Base-by-base conservation (phyloP, 768 basidiomycete species). In the Lactarius evosmus region DNA sequence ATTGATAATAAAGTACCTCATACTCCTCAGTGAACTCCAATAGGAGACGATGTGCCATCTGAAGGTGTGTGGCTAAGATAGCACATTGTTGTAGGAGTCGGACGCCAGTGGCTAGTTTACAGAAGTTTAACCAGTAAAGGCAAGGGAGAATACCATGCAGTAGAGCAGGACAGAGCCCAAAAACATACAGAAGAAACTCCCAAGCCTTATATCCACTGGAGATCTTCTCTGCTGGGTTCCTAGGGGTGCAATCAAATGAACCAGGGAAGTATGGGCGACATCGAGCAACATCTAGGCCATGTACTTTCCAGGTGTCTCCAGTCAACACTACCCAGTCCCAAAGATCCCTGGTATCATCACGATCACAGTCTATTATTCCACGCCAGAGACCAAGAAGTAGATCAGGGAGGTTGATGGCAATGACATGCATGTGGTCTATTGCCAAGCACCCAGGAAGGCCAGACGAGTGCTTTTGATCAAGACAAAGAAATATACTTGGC, bases 341-440 rank as follows among this genome's bases (percentile, higher is more conserved):
- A 0, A 56, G 58, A 0, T 5, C 38, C 16, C 60, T 67, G 36
- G 67, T 53, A 54, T 78, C 75, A 1, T 17, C 17, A 0, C n/a
- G 29, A 22, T 66, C 66, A 50, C 72, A 73, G 0, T 64, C 38
- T 0, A 77, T 46, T 0, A 70, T 72, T 0, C 73, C 75, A 17
- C 72, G 70, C 77, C 76, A 78, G 1, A 76, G 67, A 0, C 62
- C 57, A 38, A 77, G 56, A 3, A 75, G 34, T 8, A 78, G 71
- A 41, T 74, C 79, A 2, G 74, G 56, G 1, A 79, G 25, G 66
- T 81, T 82, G 14, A 82, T 67, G 22, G 64, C 30, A 8, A 66
- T 61, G 1, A 76, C 68, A 66, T 82, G 80, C 78, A 80, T 80
- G n/a, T 75, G 58, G 56, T 81, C 78, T 0, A 65, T 65, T 9